Base-by-base conservation (phyloP, 1,284 basidiomycete genomes). In the Cryptococcus neoformans region DNA sequence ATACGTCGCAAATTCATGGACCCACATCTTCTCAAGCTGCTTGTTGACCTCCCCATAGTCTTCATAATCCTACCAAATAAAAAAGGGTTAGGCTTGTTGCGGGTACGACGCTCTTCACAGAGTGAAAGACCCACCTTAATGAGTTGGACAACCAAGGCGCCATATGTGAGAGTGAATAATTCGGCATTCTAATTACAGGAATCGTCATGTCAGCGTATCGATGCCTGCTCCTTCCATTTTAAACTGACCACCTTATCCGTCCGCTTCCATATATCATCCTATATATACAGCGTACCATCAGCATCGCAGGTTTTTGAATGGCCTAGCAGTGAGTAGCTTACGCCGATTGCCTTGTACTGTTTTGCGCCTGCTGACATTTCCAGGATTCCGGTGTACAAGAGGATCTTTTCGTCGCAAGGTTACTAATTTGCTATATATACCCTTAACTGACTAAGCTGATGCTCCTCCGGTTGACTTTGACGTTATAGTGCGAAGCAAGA, bases 121-220 rank as follows among this genome's bases (percentile, higher is more conserved):
- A 7, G 34, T 4, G 12, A 44, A 9, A 16, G 6, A 28, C 9
- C 12, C 5, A 70, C 71, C 61, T 98, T 95, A 67, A 99, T 92
- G 60, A 99, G 85, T 80, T 99, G 96, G 40, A 98, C 92, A 51
- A 99, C 96, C 49, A 99, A 84, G 14, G 94, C 92, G 52, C 96
- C 96, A 69, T 99, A 99, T 28, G 95, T 99, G 60, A 99, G 79
- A 3, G 94, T 89, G 77, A 99, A 99, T 17, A 99, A 84, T 78
- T 99, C 96, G 68, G 92, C 91, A 76, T 96, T 99, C 91, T 92
- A 28, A 28, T 28, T 28, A 46, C 36, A 12, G 16, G 12, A 10
- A 5, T 34, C 8, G 14, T 50, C 48, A 49, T 41, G 37, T 10
- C 7, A 49, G 28, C 34, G 14, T 12, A 35, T 12, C 10, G 34